Evolutionary conservation across 2,329 filamentous ascomycete genomes (phyloP).

Genomic region (Leptographium radiaticola): DNA sequence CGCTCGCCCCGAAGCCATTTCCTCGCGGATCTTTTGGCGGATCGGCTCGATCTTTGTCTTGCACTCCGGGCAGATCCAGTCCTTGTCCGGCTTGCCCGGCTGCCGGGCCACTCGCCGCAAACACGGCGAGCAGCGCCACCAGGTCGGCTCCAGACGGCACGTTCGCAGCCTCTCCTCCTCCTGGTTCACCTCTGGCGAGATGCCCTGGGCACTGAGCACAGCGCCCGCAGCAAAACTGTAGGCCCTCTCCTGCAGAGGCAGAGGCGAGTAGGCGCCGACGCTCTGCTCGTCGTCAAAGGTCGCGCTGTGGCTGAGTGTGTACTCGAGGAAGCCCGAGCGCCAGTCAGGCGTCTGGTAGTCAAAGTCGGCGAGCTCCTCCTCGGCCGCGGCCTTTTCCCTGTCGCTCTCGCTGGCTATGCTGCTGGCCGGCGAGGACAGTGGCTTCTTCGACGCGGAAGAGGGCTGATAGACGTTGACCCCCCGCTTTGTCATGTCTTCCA

Average conservation of each 20-base stretch:
- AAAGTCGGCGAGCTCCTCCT: no score
- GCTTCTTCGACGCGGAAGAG: background rate
- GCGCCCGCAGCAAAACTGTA: no score
- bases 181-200: background rate
- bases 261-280: no score
- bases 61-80: constrained; percentile 29
- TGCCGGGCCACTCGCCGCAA: constrained; percentile 27
- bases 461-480: constrained; percentile 15
- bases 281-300: no score
- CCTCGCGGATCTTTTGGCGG: background rate
- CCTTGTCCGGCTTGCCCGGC: constrained; percentile 18
- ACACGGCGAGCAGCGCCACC: constrained; percentile 44
- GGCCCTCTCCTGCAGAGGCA: no score
- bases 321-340: no score
- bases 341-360: no score
- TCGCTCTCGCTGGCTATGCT: background rate
- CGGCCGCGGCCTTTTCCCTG: background rate
- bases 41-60: background rate
- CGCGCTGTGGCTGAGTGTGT: no score
- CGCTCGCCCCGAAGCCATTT: background rate
- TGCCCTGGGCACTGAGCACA: no score
- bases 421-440: background rate
- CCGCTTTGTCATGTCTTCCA: constrained; percentile 39
- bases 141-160: constrained; percentile 25
- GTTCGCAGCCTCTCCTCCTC: constrained; percentile 3